Evolutionary conservation across 768 basidiomycete species (phyloP).

Genomic region (Hypsizygus marmoreus): DNA sequence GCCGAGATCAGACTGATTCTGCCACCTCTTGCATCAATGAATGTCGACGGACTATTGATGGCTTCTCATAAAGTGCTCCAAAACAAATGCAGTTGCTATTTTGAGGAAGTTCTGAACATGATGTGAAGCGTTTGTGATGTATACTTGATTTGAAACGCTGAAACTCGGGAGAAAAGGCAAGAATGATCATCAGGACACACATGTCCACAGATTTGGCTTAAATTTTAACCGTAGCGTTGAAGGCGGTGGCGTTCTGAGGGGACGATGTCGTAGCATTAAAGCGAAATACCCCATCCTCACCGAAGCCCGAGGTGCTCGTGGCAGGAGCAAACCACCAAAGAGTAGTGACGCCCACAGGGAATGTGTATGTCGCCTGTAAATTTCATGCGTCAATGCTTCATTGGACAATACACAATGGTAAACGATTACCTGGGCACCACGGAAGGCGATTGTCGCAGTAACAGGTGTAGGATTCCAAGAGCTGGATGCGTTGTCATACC

Average conservation of each 20-base stretch:
- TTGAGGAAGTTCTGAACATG: no score
- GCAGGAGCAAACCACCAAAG: constrained; percentile 49
- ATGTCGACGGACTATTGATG: no score
- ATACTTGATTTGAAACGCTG: neutral
- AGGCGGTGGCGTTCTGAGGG: neutral
- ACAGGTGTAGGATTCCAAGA: constrained; percentile 60
- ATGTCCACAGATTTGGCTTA: neutral
- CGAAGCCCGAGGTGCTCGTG: constrained; percentile 2
- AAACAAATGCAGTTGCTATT: no score
- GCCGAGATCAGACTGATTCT: no score
- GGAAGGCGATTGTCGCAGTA: constrained; percentile 61
- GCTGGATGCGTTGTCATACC: constrained; percentile 50
- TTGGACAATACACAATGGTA: no score
- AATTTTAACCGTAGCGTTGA: neutral
- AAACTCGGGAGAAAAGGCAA: neutral
- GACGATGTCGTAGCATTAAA: constrained; percentile 11
- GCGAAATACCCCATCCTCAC: constrained; percentile 1
- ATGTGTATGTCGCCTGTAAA: constrained; percentile 64
- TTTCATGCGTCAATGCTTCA: neutral
- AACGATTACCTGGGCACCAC: constrained; percentile 60
- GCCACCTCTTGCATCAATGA: no score
- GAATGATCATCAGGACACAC: neutral
- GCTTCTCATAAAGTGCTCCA: no score
- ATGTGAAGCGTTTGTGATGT: neutral
- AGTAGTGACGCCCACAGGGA: constrained; percentile 73